Evolutionary conservation across 306 rosid species (phyloP), one percentile per base, ranked within the genome.

Genomic region (Vigna hirtella): DNA sequence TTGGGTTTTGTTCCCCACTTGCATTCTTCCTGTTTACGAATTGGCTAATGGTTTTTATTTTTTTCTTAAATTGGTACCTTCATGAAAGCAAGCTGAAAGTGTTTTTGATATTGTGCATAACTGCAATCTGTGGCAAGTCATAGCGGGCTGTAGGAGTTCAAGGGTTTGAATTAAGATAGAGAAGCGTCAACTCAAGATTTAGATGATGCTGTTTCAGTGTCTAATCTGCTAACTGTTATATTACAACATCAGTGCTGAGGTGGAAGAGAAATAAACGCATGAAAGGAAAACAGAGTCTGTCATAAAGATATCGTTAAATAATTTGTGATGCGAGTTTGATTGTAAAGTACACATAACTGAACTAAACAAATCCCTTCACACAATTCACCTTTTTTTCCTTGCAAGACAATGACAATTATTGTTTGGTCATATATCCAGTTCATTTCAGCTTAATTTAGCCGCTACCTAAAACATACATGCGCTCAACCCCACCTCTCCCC

Each of bases 181-280:
- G 48, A 74, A 42, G 34, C 32, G 11, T 74, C 18, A 74, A 59
- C 59, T 30, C 58, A 26, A 9, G 56, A 74, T 59, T 45, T 24
- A 38, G 65, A 51, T 70, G 47, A 15, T 67, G 20, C 4, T 18
- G 36, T 34, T 53, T 36, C 36, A 12, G 17, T 53, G 53, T 24
- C 14, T 13, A 30, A 30, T 53, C 65, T 72, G 50, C 36, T 34
- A 30, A 30, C 5, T 30, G 5, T 30, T 30, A 30, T 30, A 30
- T 30, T 30, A 30, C 3, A 68, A 36, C n/a, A 51, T 17, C 38
- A 16, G 26, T 49, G n/a, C 8, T 28, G 61, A 47, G 40, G 28
- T 40, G 50, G 34, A 32, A 49, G 61, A 16, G 28, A 70, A 69
- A 48, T 28, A 49, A 15, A 48, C 59, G 4, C 59, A 49, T 9